Base-by-base conservation (phyloP, 805 yeast genomes). In the Cyberlindnera mississippiensis region DNA sequence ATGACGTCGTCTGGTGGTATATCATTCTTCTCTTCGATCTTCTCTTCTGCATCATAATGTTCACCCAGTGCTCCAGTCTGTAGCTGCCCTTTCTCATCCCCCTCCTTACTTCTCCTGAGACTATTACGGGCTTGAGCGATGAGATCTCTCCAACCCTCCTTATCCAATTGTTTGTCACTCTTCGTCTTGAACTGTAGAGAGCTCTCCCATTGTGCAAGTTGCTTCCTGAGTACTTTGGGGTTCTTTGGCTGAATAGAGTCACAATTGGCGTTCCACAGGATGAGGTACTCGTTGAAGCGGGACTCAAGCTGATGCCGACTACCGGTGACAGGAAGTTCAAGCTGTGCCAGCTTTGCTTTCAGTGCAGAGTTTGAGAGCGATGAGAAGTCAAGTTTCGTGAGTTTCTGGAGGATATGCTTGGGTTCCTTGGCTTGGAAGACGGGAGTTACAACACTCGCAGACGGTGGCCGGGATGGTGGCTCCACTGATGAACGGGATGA, bases 251-350 rank as follows among this genome's bases (percentile, higher is more conserved):
- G 70, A 28, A 74, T 65, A 6, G 89, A 74, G 56, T 88, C 96
- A 33, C 80, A 72, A 55, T 88, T 88, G 11, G 96, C 81, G 56
- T 90, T 90, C 79, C 82, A 84, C 10, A 88, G 56, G 26, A 80
- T 76, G 42, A 83, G 78, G 66, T 80, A 90, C 50, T 89, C 91
- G 47, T 78, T 81, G 56, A 85, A 85, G 31, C 98, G 64, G 15
- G 73, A 63, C 46, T 85, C 90, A 51, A 89, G 55, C 48, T 76
- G 81, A 13, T 63, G 63, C 45, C 86, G 68, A 1, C 82, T 62
- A 0, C 97, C 98, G 9, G 58, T 60, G 0, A 78, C 68, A 0
- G 89, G 75, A 6, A 90, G 60, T 12, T 76, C 76, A 17, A 76
- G 57, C 7, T 73, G 68, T 2, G 68, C 38, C 13, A 90, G 64